These are phyloP conservation scores for Cynanchum wilfordii DNA, from an alignment of 257 asterid species.

Conservation along the genomic window DNA sequence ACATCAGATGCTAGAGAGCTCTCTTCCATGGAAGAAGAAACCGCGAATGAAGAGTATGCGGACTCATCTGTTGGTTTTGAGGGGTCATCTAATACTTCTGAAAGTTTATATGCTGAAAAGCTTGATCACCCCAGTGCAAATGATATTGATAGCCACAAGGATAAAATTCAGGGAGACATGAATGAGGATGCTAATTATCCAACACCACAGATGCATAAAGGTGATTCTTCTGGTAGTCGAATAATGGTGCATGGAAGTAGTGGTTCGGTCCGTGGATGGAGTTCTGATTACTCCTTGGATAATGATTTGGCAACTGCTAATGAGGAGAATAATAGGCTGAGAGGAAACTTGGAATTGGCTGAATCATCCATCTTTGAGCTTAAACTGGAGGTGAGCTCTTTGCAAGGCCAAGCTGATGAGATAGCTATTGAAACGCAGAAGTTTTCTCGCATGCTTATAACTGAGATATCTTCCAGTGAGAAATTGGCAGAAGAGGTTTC, in stretches of 20 bases:
- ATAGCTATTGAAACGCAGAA: slow-evolving; percentile 60
- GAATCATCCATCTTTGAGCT: slow-evolving; percentile 71
- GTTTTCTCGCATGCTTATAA: slow-evolving; percentile 41
- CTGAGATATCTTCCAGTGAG: slow-evolving; percentile 63
- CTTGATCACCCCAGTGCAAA: slow-evolving; percentile 44
- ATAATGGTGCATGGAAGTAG: slow-evolving; percentile 37
- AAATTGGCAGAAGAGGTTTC: slow-evolving; percentile 61
- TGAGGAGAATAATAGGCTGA: slow-evolving; percentile 69
- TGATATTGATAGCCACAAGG: slow-evolving; percentile 48
- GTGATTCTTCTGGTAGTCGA: slow-evolving; percentile 46
- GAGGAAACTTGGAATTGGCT: slow-evolving; percentile 67
- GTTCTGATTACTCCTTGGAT: slow-evolving; percentile 48
- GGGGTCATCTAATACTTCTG: slow-evolving; percentile 86
- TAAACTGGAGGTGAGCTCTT: slow-evolving; percentile 69
- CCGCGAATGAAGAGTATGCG: slow-evolving; percentile 52
- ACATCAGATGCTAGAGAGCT: slow-evolving; percentile 61
- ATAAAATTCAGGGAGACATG: slow-evolving; percentile 36
- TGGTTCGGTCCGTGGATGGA: slow-evolving; percentile 53
- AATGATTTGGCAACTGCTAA: slow-evolving; percentile 55
- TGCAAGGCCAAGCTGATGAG: slow-evolving; percentile 72
- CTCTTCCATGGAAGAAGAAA: slow-evolving; percentile 66
- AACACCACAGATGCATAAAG: slow-evolving; percentile 42
- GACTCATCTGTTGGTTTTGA: slow-evolving; percentile 65
- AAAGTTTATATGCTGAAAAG: slow-evolving; percentile 70
- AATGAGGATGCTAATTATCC: slow-evolving; percentile 36